Evolutionary conservation across 202 grass and related monocot genomes (phyloP).

Genomic region (Carex arenaria): DNA sequence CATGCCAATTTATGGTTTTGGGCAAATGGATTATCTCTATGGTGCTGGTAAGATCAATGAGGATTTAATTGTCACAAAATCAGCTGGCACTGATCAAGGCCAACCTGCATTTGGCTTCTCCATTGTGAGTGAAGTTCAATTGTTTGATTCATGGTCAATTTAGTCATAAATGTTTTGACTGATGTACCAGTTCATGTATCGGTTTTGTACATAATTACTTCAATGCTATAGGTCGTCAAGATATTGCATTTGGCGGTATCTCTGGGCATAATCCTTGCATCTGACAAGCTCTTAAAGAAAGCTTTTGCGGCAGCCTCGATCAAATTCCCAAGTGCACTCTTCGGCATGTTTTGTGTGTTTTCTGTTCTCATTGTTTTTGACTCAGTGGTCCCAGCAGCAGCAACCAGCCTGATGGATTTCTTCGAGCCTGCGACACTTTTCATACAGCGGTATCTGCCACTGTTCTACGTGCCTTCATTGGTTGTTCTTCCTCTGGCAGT

Average conservation of each 20-base stretch:
- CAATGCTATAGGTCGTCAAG: slow-evolving; percentile 10
- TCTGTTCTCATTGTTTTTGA: slow-evolving; percentile 62
- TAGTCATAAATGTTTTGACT: neutral
- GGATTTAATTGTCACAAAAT: slow-evolving; percentile 16
- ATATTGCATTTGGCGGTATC: slow-evolving; percentile 48
- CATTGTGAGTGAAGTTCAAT: slow-evolving; percentile 11
- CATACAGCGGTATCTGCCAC: slow-evolving; percentile 82
- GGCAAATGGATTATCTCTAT: neutral
- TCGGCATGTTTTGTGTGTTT: slow-evolving; percentile 96
- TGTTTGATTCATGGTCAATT: slow-evolving; percentile 1
- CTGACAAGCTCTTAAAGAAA: slow-evolving; percentile 70
- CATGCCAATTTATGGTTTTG: slow-evolving; percentile 8
- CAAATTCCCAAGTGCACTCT: slow-evolving; percentile 86
- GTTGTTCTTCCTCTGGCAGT: slow-evolving; percentile 81
- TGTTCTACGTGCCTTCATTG: slow-evolving; percentile 88
- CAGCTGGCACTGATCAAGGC: slow-evolving; percentile 23
- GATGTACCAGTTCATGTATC: neutral
- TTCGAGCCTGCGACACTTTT: slow-evolving; percentile 81
- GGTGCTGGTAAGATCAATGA: neutral
- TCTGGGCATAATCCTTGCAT: slow-evolving; percentile 55
- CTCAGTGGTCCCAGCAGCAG: slow-evolving; percentile 41
- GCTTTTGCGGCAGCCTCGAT: slow-evolving; percentile 68
- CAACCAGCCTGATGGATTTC: slow-evolving; percentile 52
- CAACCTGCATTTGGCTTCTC: slow-evolving; percentile 22
- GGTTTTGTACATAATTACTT: neutral